Percentiles rank a stretch among this genome's conserved stretches.
phyloP scores from a whole-genome alignment of 371 early-diverging fungal genomes.

The Phascolomyces articulosus region DNA sequence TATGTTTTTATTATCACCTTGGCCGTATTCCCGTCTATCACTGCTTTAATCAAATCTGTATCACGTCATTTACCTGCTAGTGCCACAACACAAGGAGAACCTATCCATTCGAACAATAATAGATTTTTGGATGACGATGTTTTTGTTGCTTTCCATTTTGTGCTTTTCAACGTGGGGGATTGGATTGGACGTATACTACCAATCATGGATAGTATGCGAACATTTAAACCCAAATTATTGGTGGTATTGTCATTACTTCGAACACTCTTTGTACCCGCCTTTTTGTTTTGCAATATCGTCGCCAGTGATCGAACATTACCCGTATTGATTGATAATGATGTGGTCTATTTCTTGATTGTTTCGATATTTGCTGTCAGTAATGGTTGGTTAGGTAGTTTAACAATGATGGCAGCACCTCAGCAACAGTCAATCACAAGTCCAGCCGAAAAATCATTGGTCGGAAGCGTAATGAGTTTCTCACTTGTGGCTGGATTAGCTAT shows the following conservation, averaged over 20 bases:
- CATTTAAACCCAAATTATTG: constrained; percentile 45
- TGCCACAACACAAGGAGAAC: not conserved
- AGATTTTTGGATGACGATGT: constrained; percentile 57
- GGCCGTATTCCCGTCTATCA: constrained; percentile 79
- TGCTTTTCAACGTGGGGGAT: constrained; percentile 78
- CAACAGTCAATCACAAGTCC: constrained; percentile 40
- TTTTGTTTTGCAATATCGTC: constrained; percentile 73
- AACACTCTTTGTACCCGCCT: constrained; percentile 67
- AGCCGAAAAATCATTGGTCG: constrained; percentile 59
- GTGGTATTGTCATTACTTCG: constrained; percentile 50
- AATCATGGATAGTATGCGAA: constrained; percentile 33
- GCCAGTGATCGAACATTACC: constrained; percentile 45
- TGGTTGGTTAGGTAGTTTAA: constrained; percentile 71
- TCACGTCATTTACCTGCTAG: constrained; percentile 27
- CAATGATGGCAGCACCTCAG: constrained; percentile 81
- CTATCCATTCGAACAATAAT: constrained; percentile 3
- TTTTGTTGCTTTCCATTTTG: constrained; percentile 77
- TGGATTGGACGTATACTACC: constrained; percentile 70
- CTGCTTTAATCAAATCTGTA: constrained; percentile 68
- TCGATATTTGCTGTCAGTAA: constrained; percentile 69
- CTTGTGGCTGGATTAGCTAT: constrained; percentile 71
- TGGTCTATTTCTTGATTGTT: constrained; percentile 61
- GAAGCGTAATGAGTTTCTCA: constrained; percentile 74
- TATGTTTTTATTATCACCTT: constrained; percentile 73
- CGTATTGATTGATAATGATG: constrained; percentile 63